Evolutionary conservation across 1,284 basidiomycete species (phyloP).

Genomic region (Moesziomyces antarcticus): DNA sequence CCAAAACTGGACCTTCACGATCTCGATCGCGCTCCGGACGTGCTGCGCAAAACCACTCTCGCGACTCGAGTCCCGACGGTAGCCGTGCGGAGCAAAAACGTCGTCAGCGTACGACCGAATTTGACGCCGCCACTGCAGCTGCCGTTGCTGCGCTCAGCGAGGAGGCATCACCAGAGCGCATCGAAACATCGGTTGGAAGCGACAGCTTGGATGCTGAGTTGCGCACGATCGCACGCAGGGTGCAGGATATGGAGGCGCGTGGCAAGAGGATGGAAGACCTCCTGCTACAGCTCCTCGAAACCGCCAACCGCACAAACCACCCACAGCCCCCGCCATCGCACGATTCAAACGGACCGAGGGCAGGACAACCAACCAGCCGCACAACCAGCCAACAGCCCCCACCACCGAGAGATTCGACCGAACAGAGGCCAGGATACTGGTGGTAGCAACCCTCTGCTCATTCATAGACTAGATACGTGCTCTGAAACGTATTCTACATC

Average conservation of each 20-base stretch:
- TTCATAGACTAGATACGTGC: too few relatives aligned
- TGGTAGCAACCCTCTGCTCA: too few relatives aligned
- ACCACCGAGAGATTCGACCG: too few relatives aligned
- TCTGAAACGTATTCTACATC: too few relatives aligned
- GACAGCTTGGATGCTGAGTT: slow-evolving; percentile 26
- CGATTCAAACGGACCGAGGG: too few relatives aligned
- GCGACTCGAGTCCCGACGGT: slow-evolving; percentile 8
- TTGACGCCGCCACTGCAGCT: background rate
- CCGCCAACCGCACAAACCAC: slow-evolving; percentile 4
- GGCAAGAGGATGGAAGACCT: slow-evolving; percentile 46
- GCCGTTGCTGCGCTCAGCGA: slow-evolving; percentile 10
- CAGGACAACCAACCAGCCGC: too few relatives aligned
- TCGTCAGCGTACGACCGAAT: background rate
- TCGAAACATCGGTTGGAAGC: slow-evolving; percentile 1
- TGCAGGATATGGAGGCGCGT: slow-evolving; percentile 43
- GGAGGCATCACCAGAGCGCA: background rate
- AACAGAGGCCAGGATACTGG: too few relatives aligned
- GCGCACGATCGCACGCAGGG: slow-evolving; percentile 20
- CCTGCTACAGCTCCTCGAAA: slow-evolving; percentile 32
- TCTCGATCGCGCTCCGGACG: slow-evolving; percentile 6
- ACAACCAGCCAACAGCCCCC: too few relatives aligned
- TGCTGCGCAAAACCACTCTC: background rate
- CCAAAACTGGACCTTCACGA: slow-evolving; percentile 4
- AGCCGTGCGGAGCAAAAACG: background rate
- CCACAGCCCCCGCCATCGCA: too few relatives aligned